Conservation (phyloP, 129 eudicot species). For the Flaveria linearis region DNA sequence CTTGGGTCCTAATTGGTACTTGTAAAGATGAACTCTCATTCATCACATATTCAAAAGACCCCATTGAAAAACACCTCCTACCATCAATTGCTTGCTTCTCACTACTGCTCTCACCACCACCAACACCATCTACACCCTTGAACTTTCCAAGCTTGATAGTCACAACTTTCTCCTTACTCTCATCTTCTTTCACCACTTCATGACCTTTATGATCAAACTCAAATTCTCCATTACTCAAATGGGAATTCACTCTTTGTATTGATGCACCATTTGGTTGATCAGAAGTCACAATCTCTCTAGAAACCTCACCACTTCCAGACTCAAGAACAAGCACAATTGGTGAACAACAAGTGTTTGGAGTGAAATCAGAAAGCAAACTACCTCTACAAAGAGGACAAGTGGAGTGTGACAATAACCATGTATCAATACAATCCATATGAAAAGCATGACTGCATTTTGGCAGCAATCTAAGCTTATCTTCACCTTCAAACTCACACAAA, state of each 20-base stretch:
- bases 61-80: slow-evolving; percentile 92
- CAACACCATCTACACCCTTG: slow-evolving; percentile 50
- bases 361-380: slow-evolving; percentile 51
- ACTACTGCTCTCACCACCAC: slow-evolving; percentile 28
- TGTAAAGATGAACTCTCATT: slow-evolving; percentile 61
- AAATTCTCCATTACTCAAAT: slow-evolving; percentile 45
- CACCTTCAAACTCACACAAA: slow-evolving; percentile 79
- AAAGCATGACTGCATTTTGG: slow-evolving; percentile 94
- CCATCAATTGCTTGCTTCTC: slow-evolving; percentile 43
- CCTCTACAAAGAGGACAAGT: slow-evolving; percentile 94
- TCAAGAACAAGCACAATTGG: slow-evolving; percentile 52
- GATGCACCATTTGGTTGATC: slow-evolving; percentile 31
- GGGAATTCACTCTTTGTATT: slow-evolving; percentile 42
- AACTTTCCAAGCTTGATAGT: slow-evolving; percentile 77
- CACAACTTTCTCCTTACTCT: slow-evolving; percentile 56
- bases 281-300: slow-evolving; percentile 48
- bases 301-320: slow-evolving; percentile 42
- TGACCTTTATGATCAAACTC: slow-evolving; percentile 12
- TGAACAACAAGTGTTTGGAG: slow-evolving; percentile 35
- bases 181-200: slow-evolving; percentile 36
- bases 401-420: slow-evolving; percentile 87
- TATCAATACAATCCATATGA: slow-evolving; percentile 88
- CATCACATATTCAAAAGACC: slow-evolving; percentile 88
- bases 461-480: slow-evolving; percentile 67
- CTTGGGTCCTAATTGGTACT: slow-evolving; percentile 67